Evolutionary conservation across 306 rosid genomes (phyloP), one percentile per base, ranked within the genome.

Genomic region (Fragaria nilgerrensis): DNA sequence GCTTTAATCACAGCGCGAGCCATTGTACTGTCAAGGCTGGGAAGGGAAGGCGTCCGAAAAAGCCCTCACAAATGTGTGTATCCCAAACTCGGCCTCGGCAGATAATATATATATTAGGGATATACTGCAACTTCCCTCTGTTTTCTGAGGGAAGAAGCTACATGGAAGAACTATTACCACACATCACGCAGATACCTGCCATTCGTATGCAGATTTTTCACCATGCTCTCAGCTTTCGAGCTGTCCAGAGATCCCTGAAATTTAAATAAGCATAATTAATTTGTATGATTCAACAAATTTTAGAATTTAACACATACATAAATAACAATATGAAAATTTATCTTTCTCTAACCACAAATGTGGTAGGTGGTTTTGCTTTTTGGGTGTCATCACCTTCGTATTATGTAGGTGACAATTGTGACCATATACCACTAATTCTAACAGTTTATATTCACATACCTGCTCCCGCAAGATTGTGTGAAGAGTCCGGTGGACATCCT

Each of bases 121-220:
- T 62, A 73, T 71, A 75, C 67, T 62, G 55, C 58, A 50, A 67
- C 45, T 43, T 53, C 67, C 7, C n/a, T n/a, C 12, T 37, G 2
- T 37, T 22, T 50, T 17, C 39, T 66, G 16, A 27, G 15, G 29
- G 47, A 65, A 29, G 68, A 32, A 34, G 59, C 75, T 25, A 29
- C 65, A 44, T 55, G 70, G 55, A 79, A 72, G 45, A 74, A 44
- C 81, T 74, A 70, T 92, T 78, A 93, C 99, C 99, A 96, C 47
- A 96, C 98, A 70, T 96, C 99, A 75, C 99, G 98, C 87, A 93
- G 79, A 85, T 96, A 93, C 80, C 98, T 81, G 65, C 98, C 98
- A 65, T 13, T 88, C 86, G 74, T 89, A 84, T 93, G 98, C 70
- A 96, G 91, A 86, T 83, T 93, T 86, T 96, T 96, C 76, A 96